Evolutionary conservation across 306 rosid genomes (phyloP), one percentile per base, ranked within the genome.

Genomic region (Carpinus fangiana): DNA sequence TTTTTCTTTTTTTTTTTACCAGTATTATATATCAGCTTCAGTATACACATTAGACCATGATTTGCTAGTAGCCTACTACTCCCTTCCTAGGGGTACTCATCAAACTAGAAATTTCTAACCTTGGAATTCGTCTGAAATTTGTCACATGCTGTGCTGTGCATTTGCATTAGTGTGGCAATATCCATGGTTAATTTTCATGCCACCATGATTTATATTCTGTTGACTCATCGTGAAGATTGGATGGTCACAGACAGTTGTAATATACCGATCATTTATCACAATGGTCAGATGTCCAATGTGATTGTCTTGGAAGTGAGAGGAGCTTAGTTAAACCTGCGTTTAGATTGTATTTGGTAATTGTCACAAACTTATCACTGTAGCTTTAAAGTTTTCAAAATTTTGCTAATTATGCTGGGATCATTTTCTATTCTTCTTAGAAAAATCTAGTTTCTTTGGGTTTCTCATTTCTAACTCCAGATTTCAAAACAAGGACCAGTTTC

Each of bases 361-460:
- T 41, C 6, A 41, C 45, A 41, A 41, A 41, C 45, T 41, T 41
- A 41, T 5, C 45, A 5, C 45, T 41, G 45, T 5, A 41, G 8
- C 45, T 55, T 55, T 55, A n/a, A 55, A 55, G 60, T 55, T 55
- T 55, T n/a, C 60, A 55, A n/a, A 23, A 55, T 55, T 55, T 55
- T 55, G 60, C 20, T n/a, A 41, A 41, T 41, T 7, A 52, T 52
- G 26, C 1, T 7, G 20, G 61, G 34, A 23, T 3, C 14, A 21
- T 4, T 59, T 59, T 31, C 34, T 31, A 31, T 31, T 31, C 2
- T 31, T 59, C 68, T 28, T 26, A 28, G n/a, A 61, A 61, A 61
- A 48, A 14, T 48, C 13, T 10, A 48, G 52, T 23, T 59, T 26
- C 67, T 61, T 28, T 61, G 41, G 68, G 68, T 5, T 26, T 61